These are phyloP conservation scores for Cadophora sp. DNA, from an alignment of 2,329 filamentous ascomycete genomes.

Conservation along the genomic window DNA sequence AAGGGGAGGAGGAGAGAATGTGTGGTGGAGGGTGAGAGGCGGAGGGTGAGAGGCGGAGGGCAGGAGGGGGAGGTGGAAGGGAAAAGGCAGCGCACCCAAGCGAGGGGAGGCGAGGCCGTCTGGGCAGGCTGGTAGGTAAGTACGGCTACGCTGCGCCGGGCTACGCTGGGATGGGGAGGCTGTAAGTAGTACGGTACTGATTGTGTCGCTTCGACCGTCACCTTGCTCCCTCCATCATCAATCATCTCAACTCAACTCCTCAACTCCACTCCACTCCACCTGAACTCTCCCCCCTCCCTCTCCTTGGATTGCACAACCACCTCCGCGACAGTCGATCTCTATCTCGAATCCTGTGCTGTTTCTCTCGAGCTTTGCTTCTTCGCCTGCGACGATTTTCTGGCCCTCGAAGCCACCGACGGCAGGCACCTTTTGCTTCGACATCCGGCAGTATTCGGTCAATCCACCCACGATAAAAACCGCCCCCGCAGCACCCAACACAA, in stretches of 20 bases:
- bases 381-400: background rate
- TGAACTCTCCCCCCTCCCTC: background rate
- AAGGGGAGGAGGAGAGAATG: background rate
- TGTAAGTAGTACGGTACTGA: too few relatives aligned
- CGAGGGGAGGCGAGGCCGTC: too few relatives aligned
- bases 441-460: conserved; percentile 18
- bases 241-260: background rate
- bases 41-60: too few relatives aligned
- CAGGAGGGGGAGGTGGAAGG: background rate
- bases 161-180: too few relatives aligned
- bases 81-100: too few relatives aligned
- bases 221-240: background rate
- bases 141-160: too few relatives aligned
- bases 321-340: background rate
- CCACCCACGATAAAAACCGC: conserved; percentile 11
- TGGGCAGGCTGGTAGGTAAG: too few relatives aligned
- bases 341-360: background rate
- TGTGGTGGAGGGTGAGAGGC: background rate
- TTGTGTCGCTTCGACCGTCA: too few relatives aligned
- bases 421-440: background rate
- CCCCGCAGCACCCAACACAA: conserved; percentile 24
- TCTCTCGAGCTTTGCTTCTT: background rate
- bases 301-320: background rate
- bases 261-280: background rate
- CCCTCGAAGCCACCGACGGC: background rate